Conservation (phyloP, 2,329 filamentous ascomycete genomes). For the Monosporascus sp. region DNA sequence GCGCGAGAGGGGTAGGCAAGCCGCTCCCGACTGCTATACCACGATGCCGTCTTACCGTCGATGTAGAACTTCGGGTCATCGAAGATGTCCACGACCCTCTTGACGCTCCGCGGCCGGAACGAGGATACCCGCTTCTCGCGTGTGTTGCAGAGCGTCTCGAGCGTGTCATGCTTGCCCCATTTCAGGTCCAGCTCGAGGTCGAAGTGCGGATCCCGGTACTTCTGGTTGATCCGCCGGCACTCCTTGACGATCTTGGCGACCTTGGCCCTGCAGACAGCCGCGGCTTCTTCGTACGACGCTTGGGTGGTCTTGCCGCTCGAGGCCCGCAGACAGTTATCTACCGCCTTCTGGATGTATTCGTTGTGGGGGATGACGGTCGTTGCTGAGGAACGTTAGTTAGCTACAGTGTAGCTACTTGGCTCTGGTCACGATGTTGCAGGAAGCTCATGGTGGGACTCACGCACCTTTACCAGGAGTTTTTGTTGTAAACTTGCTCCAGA, state of each 20-base stretch:
- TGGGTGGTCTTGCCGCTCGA: slow-evolving; percentile 46
- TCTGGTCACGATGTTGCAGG: too few relatives aligned
- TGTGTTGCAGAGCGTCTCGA: slow-evolving; percentile 38
- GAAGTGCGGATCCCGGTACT: slow-evolving; percentile 83
- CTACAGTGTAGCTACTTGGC: neutral
- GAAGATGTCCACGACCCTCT: slow-evolving; percentile 70
- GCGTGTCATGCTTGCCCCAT: slow-evolving; percentile 44
- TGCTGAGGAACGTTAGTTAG: slow-evolving; percentile 33
- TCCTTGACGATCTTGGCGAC: slow-evolving; percentile 57
- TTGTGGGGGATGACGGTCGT: slow-evolving; percentile 67
- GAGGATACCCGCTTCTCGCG: slow-evolving; percentile 10
- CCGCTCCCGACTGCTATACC: too few relatives aligned
- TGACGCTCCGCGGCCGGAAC: slow-evolving; percentile 50
- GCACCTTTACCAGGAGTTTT: slow-evolving; percentile 65
- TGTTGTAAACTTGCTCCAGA: slow-evolving; percentile 68
- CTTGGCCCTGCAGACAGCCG: slow-evolving; percentile 60
- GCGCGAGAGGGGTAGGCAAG: too few relatives aligned
- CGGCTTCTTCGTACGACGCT: slow-evolving; percentile 69
- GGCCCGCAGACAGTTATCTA: slow-evolving; percentile 48
- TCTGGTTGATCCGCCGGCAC: slow-evolving; percentile 74
- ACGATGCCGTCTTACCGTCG: slow-evolving; percentile 58
- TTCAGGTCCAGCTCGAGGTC: slow-evolving; percentile 76
- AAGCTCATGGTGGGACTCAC: neutral
- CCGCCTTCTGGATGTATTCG: slow-evolving; percentile 55
- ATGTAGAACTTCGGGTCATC: slow-evolving; percentile 72